phyloP scores from a whole-genome alignment of 2,329 filamentous ascomycete genomes.

The Sarocladiaceae sp. region DNA sequence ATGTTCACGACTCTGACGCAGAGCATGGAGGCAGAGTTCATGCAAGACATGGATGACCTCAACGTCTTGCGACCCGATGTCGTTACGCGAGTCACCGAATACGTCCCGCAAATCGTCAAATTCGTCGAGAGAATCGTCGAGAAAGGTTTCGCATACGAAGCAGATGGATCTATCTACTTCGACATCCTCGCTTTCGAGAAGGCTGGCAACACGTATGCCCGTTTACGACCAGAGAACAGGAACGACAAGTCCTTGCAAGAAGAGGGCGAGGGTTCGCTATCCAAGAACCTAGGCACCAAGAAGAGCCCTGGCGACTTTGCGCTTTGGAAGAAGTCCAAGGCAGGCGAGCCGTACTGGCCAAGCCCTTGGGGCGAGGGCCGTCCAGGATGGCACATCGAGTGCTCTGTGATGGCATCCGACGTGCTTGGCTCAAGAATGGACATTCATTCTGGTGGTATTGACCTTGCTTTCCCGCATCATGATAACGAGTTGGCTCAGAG shows the following conservation, averaged over 20 bases:
- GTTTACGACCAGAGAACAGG: slow-evolving; percentile 76
- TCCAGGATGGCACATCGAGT: slow-evolving; percentile 96
- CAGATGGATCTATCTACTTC: slow-evolving; percentile 87
- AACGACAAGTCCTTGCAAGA: slow-evolving; percentile 78
- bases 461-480: slow-evolving; percentile 86
- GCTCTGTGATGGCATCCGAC: slow-evolving; percentile 90
- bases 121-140: slow-evolving; percentile 79
- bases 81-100: slow-evolving; percentile 87
- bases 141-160: slow-evolving; percentile 79
- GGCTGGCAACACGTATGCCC: slow-evolving; percentile 77
- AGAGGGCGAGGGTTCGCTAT: slow-evolving; percentile 82
- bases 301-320: slow-evolving; percentile 78
- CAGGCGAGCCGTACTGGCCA: slow-evolving; percentile 85
- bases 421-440: slow-evolving; percentile 82
- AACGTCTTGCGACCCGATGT: slow-evolving; percentile 80
- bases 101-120: slow-evolving; percentile 75
- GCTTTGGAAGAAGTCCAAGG: slow-evolving; percentile 87
- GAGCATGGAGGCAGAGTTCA: slow-evolving; percentile 82
- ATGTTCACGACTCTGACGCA: slow-evolving; percentile 85
- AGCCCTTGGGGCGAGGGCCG: slow-evolving; percentile 83
- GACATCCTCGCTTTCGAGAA: slow-evolving; percentile 83
- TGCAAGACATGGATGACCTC: slow-evolving; percentile 77
- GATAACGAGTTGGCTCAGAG: slow-evolving; percentile 90
- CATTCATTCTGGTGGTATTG: slow-evolving; percentile 87
- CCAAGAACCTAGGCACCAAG: slow-evolving; percentile 58